Conservation (phyloP, 805 yeast genomes). For the Wickerhamiella shivajii region DNA sequence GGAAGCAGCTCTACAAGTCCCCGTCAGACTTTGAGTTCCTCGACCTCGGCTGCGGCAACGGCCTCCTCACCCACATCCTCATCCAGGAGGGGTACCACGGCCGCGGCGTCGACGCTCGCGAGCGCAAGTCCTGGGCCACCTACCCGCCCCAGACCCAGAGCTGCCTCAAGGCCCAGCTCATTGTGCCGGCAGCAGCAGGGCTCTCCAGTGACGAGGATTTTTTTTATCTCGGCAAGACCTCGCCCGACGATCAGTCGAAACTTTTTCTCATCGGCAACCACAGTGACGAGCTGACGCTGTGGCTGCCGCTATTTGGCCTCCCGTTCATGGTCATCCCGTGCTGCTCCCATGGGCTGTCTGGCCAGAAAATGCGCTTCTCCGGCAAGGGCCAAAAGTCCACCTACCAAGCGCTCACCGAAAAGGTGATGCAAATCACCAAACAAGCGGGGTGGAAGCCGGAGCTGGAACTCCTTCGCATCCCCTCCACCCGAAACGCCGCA, state of each 20-base stretch:
- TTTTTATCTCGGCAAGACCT: neutral
- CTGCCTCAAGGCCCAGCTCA: slow-evolving; percentile 55
- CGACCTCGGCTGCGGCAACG: slow-evolving; percentile 94
- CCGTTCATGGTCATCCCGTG: slow-evolving; percentile 92
- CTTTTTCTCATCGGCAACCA: slow-evolving; percentile 89
- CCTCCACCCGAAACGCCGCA: slow-evolving; percentile 89
- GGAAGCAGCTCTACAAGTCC: slow-evolving; percentile 41
- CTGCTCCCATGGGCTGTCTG: slow-evolving; percentile 78
- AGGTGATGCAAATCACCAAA: slow-evolving; percentile 54
- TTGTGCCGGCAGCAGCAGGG: slow-evolving; percentile 70
- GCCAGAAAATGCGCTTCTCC: slow-evolving; percentile 54
- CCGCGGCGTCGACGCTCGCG: slow-evolving; percentile 77
- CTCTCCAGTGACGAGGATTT: too few species aligned
- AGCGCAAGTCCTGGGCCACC: slow-evolving; percentile 71
- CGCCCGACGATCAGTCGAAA: slow-evolving; percentile 20
- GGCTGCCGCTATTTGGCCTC: slow-evolving; percentile 69
- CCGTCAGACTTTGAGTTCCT: slow-evolving; percentile 47
- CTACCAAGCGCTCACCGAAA: slow-evolving; percentile 76
- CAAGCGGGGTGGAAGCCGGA: slow-evolving; percentile 73
- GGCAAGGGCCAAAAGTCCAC: slow-evolving; percentile 35
- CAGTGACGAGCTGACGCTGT: slow-evolving; percentile 86
- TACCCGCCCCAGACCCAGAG: slow-evolving; percentile 53
- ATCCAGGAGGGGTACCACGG: slow-evolving; percentile 70
- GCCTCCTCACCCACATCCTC: slow-evolving; percentile 63
- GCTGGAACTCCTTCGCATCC: slow-evolving; percentile 79